These are phyloP conservation scores for Penstemon eatonii DNA, from an alignment of 257 asterid species.

Conservation along the genomic window DNA sequence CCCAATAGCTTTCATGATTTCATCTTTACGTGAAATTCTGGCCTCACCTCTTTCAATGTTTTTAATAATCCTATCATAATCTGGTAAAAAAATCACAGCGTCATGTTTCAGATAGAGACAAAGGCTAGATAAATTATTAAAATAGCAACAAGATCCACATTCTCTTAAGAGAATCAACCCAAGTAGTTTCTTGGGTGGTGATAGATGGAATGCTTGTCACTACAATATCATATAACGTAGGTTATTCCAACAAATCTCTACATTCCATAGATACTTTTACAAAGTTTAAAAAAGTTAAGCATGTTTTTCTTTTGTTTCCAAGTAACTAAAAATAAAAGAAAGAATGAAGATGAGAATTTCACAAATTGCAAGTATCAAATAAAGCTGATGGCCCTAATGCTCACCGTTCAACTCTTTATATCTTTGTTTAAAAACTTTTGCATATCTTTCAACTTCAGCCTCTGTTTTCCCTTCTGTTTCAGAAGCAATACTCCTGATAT, in stretches of 20 bases:
- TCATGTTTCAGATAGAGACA: slow-evolving; percentile 1
- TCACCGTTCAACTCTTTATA: slow-evolving; percentile 89
- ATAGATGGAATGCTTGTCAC: background rate
- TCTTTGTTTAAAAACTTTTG: slow-evolving; percentile 86
- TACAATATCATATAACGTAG: background rate
- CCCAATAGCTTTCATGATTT: slow-evolving; percentile 96
- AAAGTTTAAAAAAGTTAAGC: no score
- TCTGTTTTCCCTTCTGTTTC: slow-evolving; percentile 98
- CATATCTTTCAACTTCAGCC: slow-evolving; percentile 95
- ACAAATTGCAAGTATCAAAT: background rate
- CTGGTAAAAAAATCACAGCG: slow-evolving; percentile 40
- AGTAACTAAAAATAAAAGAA: background rate
- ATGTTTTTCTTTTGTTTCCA: background rate
- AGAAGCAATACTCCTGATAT: slow-evolving; percentile 73
- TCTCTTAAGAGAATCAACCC: slow-evolving; percentile 7
- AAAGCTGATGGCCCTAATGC: slow-evolving; percentile 2
- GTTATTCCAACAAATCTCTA: no score
- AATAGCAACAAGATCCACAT: background rate
- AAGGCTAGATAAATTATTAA: background rate
- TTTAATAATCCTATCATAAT: slow-evolving; percentile 90
- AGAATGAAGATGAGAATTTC: background rate
- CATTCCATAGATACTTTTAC: no score
- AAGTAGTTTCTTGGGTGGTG: background rate
- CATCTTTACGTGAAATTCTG: slow-evolving; percentile 92
- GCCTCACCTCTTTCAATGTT: slow-evolving; percentile 98